phyloP scores from a whole-genome alignment of 2,329 filamentous ascomycete genomes.

The Talaromyces sp. region DNA sequence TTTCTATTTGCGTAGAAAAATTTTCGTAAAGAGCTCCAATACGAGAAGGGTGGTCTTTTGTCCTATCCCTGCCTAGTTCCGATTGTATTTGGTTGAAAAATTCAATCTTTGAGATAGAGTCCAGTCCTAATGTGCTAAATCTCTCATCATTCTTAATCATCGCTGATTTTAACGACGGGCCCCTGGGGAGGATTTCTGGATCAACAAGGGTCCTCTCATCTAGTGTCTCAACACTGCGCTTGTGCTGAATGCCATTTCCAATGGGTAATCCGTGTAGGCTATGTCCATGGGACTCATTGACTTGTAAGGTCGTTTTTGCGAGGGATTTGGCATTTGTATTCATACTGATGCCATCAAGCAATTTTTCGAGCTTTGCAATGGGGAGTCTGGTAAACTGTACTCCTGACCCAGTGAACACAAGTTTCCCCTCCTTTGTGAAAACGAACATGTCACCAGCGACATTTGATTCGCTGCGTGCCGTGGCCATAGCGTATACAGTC shows the following conservation, averaged over 20 bases:
- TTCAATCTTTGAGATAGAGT: constrained; percentile 7
- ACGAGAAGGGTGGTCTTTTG: not conserved
- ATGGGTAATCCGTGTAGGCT: not conserved
- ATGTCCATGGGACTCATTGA: not conserved
- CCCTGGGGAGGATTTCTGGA: not conserved
- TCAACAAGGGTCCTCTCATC: constrained; percentile 6
- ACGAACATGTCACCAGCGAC: constrained; percentile 10
- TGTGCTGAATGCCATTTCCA: not conserved
- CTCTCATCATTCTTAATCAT: constrained; percentile 3
- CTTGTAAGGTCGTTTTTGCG: not conserved
- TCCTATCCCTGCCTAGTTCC: not conserved
- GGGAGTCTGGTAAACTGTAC: constrained; percentile 4
- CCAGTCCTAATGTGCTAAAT: not conserved
- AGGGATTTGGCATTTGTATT: not conserved
- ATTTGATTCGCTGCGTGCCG: not conserved
- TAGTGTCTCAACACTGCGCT: not conserved
- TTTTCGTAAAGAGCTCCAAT: constrained; percentile 4
- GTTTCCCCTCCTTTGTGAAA: constrained; percentile 5
- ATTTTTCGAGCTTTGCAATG: constrained; percentile 6
- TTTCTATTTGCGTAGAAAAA: not conserved
- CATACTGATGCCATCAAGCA: constrained; percentile 2
- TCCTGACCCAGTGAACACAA: constrained; percentile 6
- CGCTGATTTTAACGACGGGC: not conserved
- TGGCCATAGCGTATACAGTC: constrained; percentile 7
- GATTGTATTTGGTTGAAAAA: constrained; percentile 4